These are phyloP conservation scores for Teunomyces kruisii DNA, from an alignment of 805 yeast genomes.

Conservation along the genomic window DNA sequence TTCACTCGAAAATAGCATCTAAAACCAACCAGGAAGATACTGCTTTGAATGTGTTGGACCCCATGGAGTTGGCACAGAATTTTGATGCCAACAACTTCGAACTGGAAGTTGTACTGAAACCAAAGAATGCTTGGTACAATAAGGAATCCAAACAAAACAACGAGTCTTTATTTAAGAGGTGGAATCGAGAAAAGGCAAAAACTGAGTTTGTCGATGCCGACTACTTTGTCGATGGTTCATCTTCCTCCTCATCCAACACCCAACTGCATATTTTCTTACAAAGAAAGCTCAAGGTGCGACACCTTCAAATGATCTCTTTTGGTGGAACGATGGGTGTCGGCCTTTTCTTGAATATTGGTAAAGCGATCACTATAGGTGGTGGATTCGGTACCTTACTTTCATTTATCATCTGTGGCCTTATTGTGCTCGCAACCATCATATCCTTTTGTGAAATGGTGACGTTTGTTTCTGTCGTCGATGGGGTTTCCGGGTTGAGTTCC, in stretches of 20 bases:
- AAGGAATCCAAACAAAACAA: background rate
- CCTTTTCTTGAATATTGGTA: slow-evolving; percentile 64
- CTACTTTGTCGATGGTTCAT: slow-evolving; percentile 4
- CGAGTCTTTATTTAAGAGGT: slow-evolving; percentile 4
- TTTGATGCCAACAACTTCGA: slow-evolving; percentile 18
- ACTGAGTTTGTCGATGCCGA: slow-evolving; percentile 1
- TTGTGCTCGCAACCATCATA: slow-evolving; percentile 67
- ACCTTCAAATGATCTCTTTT: slow-evolving; percentile 73
- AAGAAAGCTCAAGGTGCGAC: slow-evolving; percentile 61
- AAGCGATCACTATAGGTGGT: slow-evolving; percentile 71
- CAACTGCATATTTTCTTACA: slow-evolving; percentile 35
- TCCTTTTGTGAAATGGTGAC: slow-evolving; percentile 84
- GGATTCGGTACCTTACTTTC: slow-evolving; percentile 76
- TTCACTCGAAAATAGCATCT: slow-evolving; percentile 17
- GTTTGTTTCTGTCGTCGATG: slow-evolving; percentile 73
- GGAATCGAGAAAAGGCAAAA: background rate
- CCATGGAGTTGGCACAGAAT: slow-evolving; percentile 25
- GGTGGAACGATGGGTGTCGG: slow-evolving; percentile 85
- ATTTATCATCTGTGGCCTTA: slow-evolving; percentile 58
- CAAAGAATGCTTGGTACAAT: background rate
- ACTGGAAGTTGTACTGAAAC: slow-evolving; percentile 2
- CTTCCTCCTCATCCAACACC: background rate
- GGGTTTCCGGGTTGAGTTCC: slow-evolving; percentile 72
- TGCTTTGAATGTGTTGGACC: slow-evolving; percentile 24
- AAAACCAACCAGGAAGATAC: slow-evolving; percentile 17